Evolutionary conservation across 371 early-diverging fungal species (phyloP).

Genomic region (Mucor plumbeus): DNA sequence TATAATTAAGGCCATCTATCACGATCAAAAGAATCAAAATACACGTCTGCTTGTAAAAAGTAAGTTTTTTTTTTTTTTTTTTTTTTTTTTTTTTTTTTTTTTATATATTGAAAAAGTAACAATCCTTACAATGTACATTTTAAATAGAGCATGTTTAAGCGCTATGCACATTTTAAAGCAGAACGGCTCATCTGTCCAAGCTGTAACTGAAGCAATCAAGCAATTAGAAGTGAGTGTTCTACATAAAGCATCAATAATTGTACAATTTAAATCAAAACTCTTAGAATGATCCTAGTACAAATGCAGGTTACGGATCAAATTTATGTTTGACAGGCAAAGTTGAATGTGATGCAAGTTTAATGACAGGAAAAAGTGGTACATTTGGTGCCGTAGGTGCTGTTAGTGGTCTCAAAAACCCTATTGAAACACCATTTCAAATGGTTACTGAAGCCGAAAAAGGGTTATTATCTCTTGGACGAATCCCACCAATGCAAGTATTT

Average conservation of each 20-base stretch:
- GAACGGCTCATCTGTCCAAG: constrained; percentile 31
- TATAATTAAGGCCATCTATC: constrained; percentile 40
- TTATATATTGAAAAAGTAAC: too few relatives aligned
- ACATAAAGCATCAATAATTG: background rate
- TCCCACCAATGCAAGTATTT: constrained; percentile 68
- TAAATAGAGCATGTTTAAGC: constrained; percentile 36
- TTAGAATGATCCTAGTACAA: constrained; percentile 58
- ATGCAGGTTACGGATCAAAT: constrained; percentile 78
- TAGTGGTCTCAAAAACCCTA: constrained; percentile 73
- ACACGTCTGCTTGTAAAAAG: constrained; percentile 54
- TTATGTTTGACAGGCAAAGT: constrained; percentile 75
- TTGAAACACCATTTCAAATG: constrained; percentile 59
- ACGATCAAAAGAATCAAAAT: constrained; percentile 44
- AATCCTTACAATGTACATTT: background rate
- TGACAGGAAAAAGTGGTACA: constrained; percentile 65
- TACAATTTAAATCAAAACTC: background rate
- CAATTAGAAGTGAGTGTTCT: constrained; percentile 42
- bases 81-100: too few relatives aligned
- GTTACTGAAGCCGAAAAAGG: constrained; percentile 50
- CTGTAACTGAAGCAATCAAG: constrained; percentile 40
- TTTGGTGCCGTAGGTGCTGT: constrained; percentile 86
- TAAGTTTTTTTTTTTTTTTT: constrained; percentile 16
- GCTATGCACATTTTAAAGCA: constrained; percentile 37
- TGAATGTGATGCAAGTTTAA: constrained; percentile 90
- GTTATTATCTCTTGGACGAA: constrained; percentile 61